Percentiles rank a stretch among this genome's conserved stretches.
Conservation (phyloP, 2,329 filamentous ascomycete genomes). For the Beauveria bassiana region DNA sequence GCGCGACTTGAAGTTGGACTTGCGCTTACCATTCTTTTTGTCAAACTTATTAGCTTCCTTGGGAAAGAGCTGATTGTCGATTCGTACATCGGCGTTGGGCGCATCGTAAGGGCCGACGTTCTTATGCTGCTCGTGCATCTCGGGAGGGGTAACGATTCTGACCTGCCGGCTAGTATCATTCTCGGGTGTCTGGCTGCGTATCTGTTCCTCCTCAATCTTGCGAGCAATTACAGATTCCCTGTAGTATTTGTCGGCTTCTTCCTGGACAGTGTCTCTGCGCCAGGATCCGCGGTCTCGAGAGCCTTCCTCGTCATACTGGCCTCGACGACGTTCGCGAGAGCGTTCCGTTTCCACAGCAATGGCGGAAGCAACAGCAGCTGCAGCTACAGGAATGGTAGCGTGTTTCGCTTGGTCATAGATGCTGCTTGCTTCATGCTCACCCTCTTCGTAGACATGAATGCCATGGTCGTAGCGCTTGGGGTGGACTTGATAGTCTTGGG, state of each 20-base stretch:
- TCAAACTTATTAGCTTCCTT: conserved; percentile 36
- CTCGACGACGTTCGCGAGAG: conserved; percentile 24
- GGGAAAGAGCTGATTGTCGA: conserved; percentile 52
- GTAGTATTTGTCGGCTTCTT: conserved; percentile 51
- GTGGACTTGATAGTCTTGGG: conserved; percentile 16
- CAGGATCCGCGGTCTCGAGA: conserved; percentile 25
- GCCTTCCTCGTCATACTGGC: conserved; percentile 25
- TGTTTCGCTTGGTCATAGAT: conserved; percentile 39
- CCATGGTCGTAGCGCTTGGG: conserved; percentile 17
- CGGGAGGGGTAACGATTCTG: conserved; percentile 47
- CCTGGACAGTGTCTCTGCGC: conserved; percentile 40
- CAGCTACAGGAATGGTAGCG: conserved; percentile 40
- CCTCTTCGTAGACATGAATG: conserved; percentile 25
- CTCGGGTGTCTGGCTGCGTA: conserved; percentile 43
- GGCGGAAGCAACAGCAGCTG: conserved; percentile 39
- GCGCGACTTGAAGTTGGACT: conserved; percentile 32
- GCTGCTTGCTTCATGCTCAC: conserved; percentile 35
- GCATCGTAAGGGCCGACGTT: conserved; percentile 46
- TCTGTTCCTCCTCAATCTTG: conserved; percentile 45
- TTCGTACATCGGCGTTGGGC: conserved; percentile 56
- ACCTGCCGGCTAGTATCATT: conserved; percentile 27
- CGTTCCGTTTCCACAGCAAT: conserved; percentile 35
- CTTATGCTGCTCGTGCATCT: conserved; percentile 23
- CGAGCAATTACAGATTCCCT: conserved; percentile 47
- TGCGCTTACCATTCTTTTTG: conserved; percentile 19